A percentile compares a stretch with the other conserved stretches of the same genome.
Evolutionary conservation across 768 basidiomycete genomes (phyloP).

Genomic region (Tricholoma bakamatsutake): DNA sequence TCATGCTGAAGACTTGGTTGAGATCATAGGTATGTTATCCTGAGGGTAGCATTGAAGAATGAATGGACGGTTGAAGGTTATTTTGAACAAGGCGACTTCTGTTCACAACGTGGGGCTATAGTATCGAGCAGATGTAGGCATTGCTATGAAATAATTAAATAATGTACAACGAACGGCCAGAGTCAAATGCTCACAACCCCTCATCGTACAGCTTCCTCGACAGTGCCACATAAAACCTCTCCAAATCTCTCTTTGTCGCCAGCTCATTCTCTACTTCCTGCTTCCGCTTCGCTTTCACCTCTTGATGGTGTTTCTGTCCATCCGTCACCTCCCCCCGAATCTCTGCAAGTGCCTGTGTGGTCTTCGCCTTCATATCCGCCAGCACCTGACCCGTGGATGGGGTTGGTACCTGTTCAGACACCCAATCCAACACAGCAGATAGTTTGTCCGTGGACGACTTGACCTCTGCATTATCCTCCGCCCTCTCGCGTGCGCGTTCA

Average conservation of each 20-base stretch:
- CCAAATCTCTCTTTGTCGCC: slow-evolving; percentile 68
- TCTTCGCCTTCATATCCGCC: slow-evolving; percentile 6
- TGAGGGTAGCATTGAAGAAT: no score
- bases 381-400: slow-evolving; percentile 10
- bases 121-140: neutral
- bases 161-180: neutral
- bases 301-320: slow-evolving; percentile 16
- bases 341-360: slow-evolving; percentile 9
- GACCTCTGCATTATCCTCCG: slow-evolving; percentile 44
- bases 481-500: slow-evolving; percentile 17
- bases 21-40: no score
- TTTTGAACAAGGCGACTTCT: neutral
- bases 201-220: slow-evolving; percentile 90
- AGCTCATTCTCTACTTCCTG: slow-evolving; percentile 39
- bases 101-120: neutral
- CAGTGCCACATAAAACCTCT: slow-evolving; percentile 85
- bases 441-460: slow-evolving; percentile 66
- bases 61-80: no score
- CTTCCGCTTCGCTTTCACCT: slow-evolving; percentile 22
- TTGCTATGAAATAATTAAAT: neutral
- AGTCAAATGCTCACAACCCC: slow-evolving; percentile 52
- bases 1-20: no score
- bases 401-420: slow-evolving; percentile 63
- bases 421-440: slow-evolving; percentile 74
- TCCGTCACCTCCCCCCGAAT: slow-evolving; percentile 16